These are phyloP conservation scores for Penicillium psychrosexuale DNA, from an alignment of 2,329 filamentous ascomycete genomes.

Conservation along the genomic window DNA sequence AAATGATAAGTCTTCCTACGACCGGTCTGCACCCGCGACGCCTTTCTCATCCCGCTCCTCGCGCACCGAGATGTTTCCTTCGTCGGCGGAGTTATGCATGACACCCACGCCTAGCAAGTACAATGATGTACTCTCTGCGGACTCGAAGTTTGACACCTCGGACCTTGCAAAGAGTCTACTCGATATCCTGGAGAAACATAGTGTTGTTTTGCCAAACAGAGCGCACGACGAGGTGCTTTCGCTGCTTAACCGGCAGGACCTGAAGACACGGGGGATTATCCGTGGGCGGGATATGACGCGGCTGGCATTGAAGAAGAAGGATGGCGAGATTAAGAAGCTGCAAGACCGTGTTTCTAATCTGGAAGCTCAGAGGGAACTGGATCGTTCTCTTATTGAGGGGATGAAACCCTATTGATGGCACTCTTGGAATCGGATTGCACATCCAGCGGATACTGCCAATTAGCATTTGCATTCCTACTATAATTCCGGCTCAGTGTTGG, in stretches of 20 bases:
- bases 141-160: conserved; percentile 19
- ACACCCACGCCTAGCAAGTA: conserved; percentile 36
- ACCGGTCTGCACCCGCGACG: conserved; percentile 5
- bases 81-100: conserved; percentile 30
- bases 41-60: conserved; percentile 12
- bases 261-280: conserved; percentile 59
- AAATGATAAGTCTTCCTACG: background rate
- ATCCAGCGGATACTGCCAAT: background rate
- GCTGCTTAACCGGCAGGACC: conserved; percentile 55
- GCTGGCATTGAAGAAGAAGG: conserved; percentile 60
- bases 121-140: conserved; percentile 25
- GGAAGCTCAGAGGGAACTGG: conserved; percentile 55
- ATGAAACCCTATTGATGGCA: background rate
- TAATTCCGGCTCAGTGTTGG: background rate
- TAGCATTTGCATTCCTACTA: too few relatives aligned
- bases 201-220: conserved; percentile 31
- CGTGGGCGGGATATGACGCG: conserved; percentile 65
- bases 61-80: conserved; percentile 11
- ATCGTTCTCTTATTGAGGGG: conserved; percentile 45
- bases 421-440: background rate
- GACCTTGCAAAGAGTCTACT: conserved; percentile 27
- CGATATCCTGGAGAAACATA: conserved; percentile 35
- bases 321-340: conserved; percentile 64
- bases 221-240: conserved; percentile 37
- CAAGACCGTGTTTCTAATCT: conserved; percentile 61